Evolutionary conservation across 352 stramenopile species (phyloP).

Genomic region (Albugo laibachii): DNA sequence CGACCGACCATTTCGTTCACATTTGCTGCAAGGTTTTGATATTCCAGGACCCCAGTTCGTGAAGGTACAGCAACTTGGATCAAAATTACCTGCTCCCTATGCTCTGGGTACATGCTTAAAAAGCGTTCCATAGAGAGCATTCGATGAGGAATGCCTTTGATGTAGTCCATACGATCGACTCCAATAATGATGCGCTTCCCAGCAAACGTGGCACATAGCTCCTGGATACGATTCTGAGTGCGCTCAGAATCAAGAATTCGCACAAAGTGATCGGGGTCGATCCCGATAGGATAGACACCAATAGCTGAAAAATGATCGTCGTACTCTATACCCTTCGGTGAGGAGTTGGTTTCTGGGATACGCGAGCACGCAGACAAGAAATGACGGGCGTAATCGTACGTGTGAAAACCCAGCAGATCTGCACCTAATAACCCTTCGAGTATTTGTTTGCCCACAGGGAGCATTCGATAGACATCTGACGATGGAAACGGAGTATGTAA

Average conservation of each 20-base stretch:
- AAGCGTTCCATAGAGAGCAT: constrained; percentile 76
- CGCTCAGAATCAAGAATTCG: constrained; percentile 21
- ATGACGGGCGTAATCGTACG: constrained; percentile 74
- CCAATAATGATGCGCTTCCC: constrained; percentile 66
- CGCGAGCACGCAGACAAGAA: constrained; percentile 61
- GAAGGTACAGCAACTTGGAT: constrained; percentile 89
- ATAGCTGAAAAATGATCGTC: constrained; percentile 63
- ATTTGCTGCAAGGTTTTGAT: constrained; percentile 56
- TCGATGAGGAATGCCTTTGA: constrained; percentile 78
- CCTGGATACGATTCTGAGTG: constrained; percentile 33
- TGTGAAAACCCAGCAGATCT: constrained; percentile 72
- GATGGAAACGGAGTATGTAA: constrained; percentile 78
- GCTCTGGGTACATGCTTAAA: constrained; percentile 63
- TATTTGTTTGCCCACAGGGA: constrained; percentile 62
- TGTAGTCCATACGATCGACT: constrained; percentile 74
- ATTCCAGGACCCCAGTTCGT: constrained; percentile 63
- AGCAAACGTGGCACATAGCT: constrained; percentile 37
- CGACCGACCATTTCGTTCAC: constrained; percentile 78
- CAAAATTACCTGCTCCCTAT: constrained; percentile 82
- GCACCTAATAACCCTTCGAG: constrained; percentile 60
- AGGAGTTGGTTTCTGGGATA: constrained; percentile 53
- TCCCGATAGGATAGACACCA: constrained; percentile 72
- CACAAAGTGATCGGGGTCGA: constrained; percentile 73
- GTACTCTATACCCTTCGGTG: constrained; percentile 62
- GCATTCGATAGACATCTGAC: constrained; percentile 69